Evolutionary conservation across 805 yeast species (phyloP), one percentile per base, ranked within the genome.

Genomic region (Hanseniaspora lindneri): DNA sequence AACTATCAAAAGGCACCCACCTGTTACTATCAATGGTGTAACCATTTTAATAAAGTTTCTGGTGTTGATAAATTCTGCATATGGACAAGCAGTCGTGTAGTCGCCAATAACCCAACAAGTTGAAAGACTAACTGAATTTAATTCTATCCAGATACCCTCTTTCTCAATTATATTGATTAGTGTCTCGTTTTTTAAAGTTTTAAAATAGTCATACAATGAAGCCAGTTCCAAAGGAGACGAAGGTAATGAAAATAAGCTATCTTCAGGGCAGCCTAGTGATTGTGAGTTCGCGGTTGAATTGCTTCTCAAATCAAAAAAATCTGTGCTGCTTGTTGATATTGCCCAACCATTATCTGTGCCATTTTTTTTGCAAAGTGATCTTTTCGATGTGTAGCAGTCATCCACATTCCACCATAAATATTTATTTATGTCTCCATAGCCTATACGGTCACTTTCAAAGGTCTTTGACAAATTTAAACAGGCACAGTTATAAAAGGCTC

Each of bases 61-160:
- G 28, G 67, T 66, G 4, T 79, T 68, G 9, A 77, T 69, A 1
- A 72, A 71, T 40, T 67, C 67, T 50, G 74, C 75, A 59, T 87
- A 87, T 0, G 96, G 96, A 60, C 97, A 88, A 28, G 66, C 59
- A 0, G 89, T 80, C 52, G 75, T 70, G 0, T 85, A 76, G 0
- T 95, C 95, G 1, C 95, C 95, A 11, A 74, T 62, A 4, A 87
- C 87, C 88, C 92, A 89, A 58, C 97, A 88, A 48, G 77, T 74
- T 2, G 72, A 64, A 19, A 79, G 77, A 1, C 84, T 74, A 20
- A 89, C 70, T 16, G 88, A 84, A 59, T 89, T 88, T 53, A 86
- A 55, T 63, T 85, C 86, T 3, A 86, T 74, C 96, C 96, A 88
- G 0, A 77, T 66, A 0, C 55, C 52, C 0, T 47, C 34, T 4